phyloP scores from a whole-genome alignment of 2,329 filamentous ascomycete species.

The Hawksworthiomyces lignivorus region DNA sequence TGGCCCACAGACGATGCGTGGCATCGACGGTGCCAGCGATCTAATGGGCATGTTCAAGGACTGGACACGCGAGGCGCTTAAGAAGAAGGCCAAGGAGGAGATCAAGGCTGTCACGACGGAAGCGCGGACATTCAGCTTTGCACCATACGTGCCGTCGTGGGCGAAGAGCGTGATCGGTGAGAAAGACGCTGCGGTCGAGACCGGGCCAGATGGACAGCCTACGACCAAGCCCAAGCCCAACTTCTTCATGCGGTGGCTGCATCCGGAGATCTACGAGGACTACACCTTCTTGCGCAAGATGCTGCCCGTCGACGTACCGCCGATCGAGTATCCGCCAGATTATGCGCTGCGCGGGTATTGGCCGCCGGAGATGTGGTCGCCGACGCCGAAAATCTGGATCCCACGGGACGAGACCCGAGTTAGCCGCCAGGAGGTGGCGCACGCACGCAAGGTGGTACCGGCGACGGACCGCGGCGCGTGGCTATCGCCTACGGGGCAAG shows the following conservation, averaged over 20 bases:
- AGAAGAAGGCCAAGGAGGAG: constrained; percentile 14
- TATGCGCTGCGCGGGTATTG: constrained; percentile 58
- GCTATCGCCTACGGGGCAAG: constrained; percentile 44
- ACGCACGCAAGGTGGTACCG: constrained; percentile 57
- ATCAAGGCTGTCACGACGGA: constrained; percentile 19
- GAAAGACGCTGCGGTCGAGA: not conserved
- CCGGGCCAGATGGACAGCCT: not conserved
- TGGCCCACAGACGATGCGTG: constrained; percentile 11
- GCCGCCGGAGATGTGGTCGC: constrained; percentile 58
- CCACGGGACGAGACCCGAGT: constrained; percentile 64
- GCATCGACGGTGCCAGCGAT: constrained; percentile 22
- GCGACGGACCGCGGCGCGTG: constrained; percentile 67
- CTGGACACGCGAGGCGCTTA: constrained; percentile 17
- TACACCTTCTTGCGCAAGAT: constrained; percentile 48
- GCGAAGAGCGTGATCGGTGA: not conserved
- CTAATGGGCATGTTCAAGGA: constrained; percentile 18
- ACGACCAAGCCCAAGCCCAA: constrained; percentile 29
- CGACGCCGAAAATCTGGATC: constrained; percentile 64
- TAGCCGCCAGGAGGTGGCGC: constrained; percentile 60
- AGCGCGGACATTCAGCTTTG: constrained; percentile 20
- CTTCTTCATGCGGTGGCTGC: constrained; percentile 47
- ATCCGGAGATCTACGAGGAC: constrained; percentile 51
- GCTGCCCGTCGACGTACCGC: constrained; percentile 5
- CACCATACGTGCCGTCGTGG: constrained; percentile 9
- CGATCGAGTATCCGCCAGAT: constrained; percentile 20